phyloP scores from a whole-genome alignment of 2,329 filamentous ascomycete genomes.

The Trichoderma atroviride region DNA sequence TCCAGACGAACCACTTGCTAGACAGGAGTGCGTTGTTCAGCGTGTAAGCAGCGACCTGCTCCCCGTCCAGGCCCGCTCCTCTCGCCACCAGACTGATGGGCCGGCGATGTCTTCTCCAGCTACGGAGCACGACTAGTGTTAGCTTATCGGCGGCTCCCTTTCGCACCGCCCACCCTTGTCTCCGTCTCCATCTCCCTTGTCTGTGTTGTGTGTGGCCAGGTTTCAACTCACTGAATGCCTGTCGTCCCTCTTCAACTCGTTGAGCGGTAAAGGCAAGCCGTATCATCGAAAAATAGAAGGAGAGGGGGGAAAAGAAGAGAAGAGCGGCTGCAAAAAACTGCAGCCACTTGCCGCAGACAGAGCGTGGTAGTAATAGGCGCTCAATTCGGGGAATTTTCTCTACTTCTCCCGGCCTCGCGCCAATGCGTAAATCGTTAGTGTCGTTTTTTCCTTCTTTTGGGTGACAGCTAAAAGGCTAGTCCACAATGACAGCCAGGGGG shows the following conservation, averaged over 20 bases:
- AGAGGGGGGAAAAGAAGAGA: not conserved
- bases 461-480: not conserved
- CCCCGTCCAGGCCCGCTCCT: slow-evolving; percentile 20
- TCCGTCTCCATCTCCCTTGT: slow-evolving; percentile 8
- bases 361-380: not conserved
- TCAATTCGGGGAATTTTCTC: slow-evolving; percentile 19
- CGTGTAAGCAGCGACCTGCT: slow-evolving; percentile 15
- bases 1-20: slow-evolving; percentile 22
- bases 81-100: slow-evolving; percentile 21
- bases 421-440: slow-evolving; percentile 20
- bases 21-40: slow-evolving; percentile 19
- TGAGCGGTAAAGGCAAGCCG: not conserved
- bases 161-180: slow-evolving; percentile 3
- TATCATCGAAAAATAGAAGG: not conserved
- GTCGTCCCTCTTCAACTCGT: not conserved
- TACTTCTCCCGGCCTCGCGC: slow-evolving; percentile 14
- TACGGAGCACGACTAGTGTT: slow-evolving; percentile 24
- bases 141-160: slow-evolving; percentile 23
- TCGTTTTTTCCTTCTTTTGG: not conserved
- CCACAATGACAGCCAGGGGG: slow-evolving; percentile 11
- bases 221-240: slow-evolving; percentile 6
- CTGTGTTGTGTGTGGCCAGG: not conserved
- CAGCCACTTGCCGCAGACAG: slow-evolving; percentile 8
- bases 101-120: slow-evolving; percentile 18
- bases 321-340: not conserved